A percentile compares a stretch with the other conserved stretches of the same genome.
Evolutionary conservation across 106 monocot genomes (phyloP).

Genomic region (Posidonia australis): DNA sequence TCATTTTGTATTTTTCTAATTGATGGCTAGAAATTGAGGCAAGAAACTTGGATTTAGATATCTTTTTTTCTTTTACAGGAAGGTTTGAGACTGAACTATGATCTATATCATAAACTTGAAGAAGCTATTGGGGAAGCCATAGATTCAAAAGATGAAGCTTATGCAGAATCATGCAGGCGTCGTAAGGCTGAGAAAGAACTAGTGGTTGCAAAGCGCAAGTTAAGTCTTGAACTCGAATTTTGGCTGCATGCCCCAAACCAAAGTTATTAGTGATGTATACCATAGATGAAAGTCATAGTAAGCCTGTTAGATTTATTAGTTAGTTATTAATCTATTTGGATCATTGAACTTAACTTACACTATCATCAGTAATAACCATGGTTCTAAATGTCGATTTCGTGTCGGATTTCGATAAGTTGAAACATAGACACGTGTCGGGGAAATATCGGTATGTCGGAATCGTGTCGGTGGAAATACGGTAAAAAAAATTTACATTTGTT

Average conservation of each 20-base stretch:
- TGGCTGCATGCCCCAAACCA: not conserved
- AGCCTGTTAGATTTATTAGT: too few species aligned
- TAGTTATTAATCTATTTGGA: too few species aligned
- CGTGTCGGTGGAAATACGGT: too few species aligned
- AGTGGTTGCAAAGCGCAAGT: not conserved
- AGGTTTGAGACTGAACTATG: not conserved
- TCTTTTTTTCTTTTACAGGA: conserved; percentile 1
- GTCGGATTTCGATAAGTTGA: too few species aligned
- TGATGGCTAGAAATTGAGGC: not conserved
- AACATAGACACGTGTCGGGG: too few species aligned
- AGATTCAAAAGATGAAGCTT: conserved; percentile 19
- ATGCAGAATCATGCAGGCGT: conserved; percentile 15
- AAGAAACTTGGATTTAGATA: not conserved
- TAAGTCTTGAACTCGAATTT: not conserved
- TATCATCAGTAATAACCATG: too few species aligned
- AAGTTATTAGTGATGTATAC: too few species aligned
- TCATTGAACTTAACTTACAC: too few species aligned
- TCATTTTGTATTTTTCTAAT: not conserved
- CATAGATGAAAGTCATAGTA: too few species aligned
- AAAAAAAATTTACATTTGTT: too few species aligned
- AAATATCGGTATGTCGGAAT: too few species aligned
- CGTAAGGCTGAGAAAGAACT: conserved; percentile 18
- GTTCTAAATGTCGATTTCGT: too few species aligned
- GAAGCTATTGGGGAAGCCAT: conserved; percentile 11
- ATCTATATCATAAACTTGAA: conserved; percentile 11